Percentiles rank a stretch among this genome's conserved stretches.
Conservation (phyloP, 441 rosid genomes). For the Gossypium gossypioides region DNA sequence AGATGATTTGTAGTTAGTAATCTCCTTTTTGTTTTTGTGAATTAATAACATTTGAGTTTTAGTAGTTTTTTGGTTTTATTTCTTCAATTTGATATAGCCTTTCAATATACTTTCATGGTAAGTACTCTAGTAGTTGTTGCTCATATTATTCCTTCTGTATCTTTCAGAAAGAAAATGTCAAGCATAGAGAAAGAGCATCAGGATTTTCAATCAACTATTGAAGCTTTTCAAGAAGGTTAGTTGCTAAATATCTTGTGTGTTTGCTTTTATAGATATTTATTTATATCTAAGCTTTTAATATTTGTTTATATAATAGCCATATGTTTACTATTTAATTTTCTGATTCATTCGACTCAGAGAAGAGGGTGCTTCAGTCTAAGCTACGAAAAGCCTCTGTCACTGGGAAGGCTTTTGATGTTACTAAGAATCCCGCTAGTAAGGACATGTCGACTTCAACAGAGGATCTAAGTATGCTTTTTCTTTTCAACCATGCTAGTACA, state of each 20-base stretch:
- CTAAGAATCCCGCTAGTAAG: conserved; percentile 29
- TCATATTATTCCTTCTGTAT: conserved; percentile 14
- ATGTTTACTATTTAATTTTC: conserved; percentile 12
- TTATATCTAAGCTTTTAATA: not conserved
- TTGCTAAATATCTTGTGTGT: conserved; percentile 5
- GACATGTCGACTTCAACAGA: conserved; percentile 74
- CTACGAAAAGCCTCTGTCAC: conserved; percentile 61
- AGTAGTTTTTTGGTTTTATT: not conserved
- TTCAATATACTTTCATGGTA: conserved; percentile 2
- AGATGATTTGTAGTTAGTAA: not conserved
- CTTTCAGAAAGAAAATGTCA: conserved; percentile 70
- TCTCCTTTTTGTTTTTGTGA: not conserved
- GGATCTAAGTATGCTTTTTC: conserved; percentile 49
- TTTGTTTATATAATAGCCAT: not conserved
- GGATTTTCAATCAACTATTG: conserved; percentile 73
- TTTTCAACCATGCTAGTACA: not conserved
- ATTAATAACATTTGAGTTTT: not conserved
- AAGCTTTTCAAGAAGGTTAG: conserved; percentile 88
- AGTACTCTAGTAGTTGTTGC: not conserved
- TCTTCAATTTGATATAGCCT: not conserved
- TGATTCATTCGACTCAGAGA: conserved; percentile 45
- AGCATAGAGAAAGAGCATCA: conserved; percentile 77
- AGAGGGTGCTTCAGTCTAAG: conserved; percentile 79
- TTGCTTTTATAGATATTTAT: not conserved
- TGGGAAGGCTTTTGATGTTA: conserved; percentile 37